Evolutionary conservation across 371 early-diverging fungal species (phyloP), one percentile per base, ranked within the genome.

Genomic region (Chytridiales sp.): DNA sequence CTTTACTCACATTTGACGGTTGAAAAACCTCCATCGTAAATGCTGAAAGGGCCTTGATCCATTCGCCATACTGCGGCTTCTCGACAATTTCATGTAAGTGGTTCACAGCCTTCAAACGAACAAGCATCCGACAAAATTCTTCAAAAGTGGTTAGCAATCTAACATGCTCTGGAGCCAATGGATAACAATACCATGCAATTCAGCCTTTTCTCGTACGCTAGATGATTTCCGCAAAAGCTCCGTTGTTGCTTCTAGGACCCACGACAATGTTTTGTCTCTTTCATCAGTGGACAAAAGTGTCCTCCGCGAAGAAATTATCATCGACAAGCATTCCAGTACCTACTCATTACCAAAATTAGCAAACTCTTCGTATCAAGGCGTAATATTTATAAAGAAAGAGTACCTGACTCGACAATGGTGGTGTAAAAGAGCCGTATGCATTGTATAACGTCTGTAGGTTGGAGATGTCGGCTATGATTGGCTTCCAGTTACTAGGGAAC

Each of bases 281-380:
- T 86, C 85, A 0, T 84, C 80, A 30, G 90, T 91, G 19, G 68
- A 75, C 68, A 90, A 95, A 35, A 95, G 72, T 3, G 94, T 88
- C 22, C 92, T 82, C 34, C 95, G 86, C 24, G 90, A 82, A 5
- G 92, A 87, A 13, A 89, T 85, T 0, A 93, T 67, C 56, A 84
- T 78, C 1, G 91, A 90, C 13, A 95, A 65, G 50, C 90, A 87
- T 56, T 93, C 94, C 82, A 94, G 78, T 13, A 87, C 86, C 79
- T 87, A 62, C 38, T 59, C 19, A 29, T 72, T n/a, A n/a, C n/a
- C n/a, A n/a, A n/a, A n/a, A n/a, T n/a, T n/a, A n/a, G n/a, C n/a
- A n/a, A n/a, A n/a, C n/a, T n/a, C n/a, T n/a, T n/a, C n/a, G n/a
- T n/a, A n/a, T n/a, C n/a, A n/a, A n/a, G n/a, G n/a, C n/a, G n/a